Base-by-base conservation (phyloP, 345 rosid genomes). In the Eucalyptus coolabah region DNA sequence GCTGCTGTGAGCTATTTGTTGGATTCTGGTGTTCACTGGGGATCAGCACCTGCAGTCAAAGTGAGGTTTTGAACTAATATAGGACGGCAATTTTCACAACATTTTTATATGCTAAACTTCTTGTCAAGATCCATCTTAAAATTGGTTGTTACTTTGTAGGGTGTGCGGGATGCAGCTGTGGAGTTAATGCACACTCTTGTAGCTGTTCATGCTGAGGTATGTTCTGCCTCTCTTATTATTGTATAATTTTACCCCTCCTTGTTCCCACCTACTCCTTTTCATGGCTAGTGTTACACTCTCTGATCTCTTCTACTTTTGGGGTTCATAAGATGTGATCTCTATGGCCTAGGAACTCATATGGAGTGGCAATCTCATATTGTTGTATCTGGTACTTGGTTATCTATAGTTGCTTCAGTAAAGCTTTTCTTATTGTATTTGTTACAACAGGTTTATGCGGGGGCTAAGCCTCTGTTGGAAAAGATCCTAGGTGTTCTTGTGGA, bases 141-240 rank as follows among this genome's bases (percentile, higher is more conserved):
- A 77, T 40, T 40, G 85, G 85, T 24, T 21, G 44, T 40, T 44
- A 54, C 42, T 37, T 80, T 94, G 88, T 93, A 98, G 99, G 99
- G 99, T 82, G 97, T 98, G 88, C 96, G 98, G 44, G 98, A 96
- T 94, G 99, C 97, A 32, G 97, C 99, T 81, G 97, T 98, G 90
- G 99, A 97, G 91, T 95, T 98, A 85, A 90, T 98, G 93, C 99
- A 98, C 91, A 93, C 97, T 81, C 92, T 97, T 51, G 99, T 98
- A 60, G 95, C 99, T 90, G 99, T 96, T 88, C 99, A 98, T 91
- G 97, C 99, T 87, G 99, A 98, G 98, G 99, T 94, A 92, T 87
- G 89, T 86, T 56, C 37, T 47, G 17, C 67, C 42, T 72, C 44
- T 56, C 88, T 67, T 87, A 63, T 37, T 80, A 53, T 88, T 47